phyloP scores from a whole-genome alignment of 768 basidiomycete genomes.

The Mycena rebaudengoi region DNA sequence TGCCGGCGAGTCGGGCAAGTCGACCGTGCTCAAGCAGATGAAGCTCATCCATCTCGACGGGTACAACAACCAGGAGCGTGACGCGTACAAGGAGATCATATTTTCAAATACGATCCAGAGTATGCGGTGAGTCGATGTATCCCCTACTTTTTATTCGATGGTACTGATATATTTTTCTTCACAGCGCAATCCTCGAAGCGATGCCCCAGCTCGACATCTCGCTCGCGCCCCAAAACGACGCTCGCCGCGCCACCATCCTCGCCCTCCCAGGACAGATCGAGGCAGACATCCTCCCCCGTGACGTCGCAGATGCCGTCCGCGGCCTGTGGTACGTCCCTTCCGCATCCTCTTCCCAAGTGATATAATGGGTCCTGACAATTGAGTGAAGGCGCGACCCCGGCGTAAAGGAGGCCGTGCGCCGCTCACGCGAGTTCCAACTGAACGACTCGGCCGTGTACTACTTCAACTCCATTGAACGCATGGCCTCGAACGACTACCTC shows the following conservation, averaged over 20 bases:
- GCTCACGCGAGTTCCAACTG: conserved; percentile 93
- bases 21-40: conserved; percentile 96
- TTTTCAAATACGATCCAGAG: conserved; percentile 94
- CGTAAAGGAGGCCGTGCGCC: conserved; percentile 82
- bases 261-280: conserved; percentile 81
- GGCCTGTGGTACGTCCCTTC: conserved; percentile 80
- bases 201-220: conserved; percentile 83
- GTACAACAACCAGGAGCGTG: conserved; percentile 88
- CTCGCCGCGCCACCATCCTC: conserved; percentile 71
- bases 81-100: conserved; percentile 95
- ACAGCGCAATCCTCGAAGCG: conserved; percentile 88
- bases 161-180: not conserved
- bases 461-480: conserved; percentile 90
- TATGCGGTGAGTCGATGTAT: conserved; percentile 90
- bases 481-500: conserved; percentile 77
- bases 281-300: conserved; percentile 75
- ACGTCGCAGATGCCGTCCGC: conserved; percentile 79
- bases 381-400: conserved; percentile 56
- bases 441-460: conserved; percentile 97
- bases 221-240: conserved; percentile 74
- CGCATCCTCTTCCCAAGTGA: too few relatives aligned
- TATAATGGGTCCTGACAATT: too few relatives aligned
- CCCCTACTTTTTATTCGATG: not conserved
- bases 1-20: conserved; percentile 97
- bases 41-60: conserved; percentile 94